phyloP scores from a whole-genome alignment of 2,329 filamentous ascomycete species.

The Penicillium sclerotiorum region DNA sequence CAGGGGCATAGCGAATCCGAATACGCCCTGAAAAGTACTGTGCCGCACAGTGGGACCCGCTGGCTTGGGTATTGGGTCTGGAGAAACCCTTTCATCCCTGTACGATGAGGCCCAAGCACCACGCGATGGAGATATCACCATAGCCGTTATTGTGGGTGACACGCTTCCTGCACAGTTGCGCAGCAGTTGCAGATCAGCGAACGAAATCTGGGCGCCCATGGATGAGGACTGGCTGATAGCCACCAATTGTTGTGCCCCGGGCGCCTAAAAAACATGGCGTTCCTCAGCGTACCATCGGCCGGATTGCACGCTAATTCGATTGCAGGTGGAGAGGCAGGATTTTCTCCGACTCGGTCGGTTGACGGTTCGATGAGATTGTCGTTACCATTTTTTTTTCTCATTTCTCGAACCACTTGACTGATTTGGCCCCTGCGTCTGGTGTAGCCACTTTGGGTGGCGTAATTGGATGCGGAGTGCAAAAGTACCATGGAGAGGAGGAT shows the following conservation, averaged over 20 bases:
- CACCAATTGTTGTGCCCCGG: constrained; percentile 7
- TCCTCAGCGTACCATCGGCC: constrained; percentile 13
- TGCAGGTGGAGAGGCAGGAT: neutral
- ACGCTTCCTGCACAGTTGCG: constrained; percentile 11
- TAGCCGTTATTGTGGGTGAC: constrained; percentile 1
- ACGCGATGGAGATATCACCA: neutral
- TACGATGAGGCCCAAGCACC: constrained; percentile 12
- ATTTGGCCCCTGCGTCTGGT: constrained; percentile 15
- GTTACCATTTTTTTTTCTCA: constrained; percentile 12
- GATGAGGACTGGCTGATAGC: neutral
- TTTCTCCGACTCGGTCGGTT: neutral
- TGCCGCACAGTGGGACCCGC: constrained; percentile 20
- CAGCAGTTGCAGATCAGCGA: constrained; percentile 7
- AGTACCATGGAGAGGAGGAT: constrained; percentile 4
- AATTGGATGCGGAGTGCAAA: constrained; percentile 4
- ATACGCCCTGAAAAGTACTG: constrained; percentile 8
- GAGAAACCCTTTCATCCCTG: constrained; percentile 13
- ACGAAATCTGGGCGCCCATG: constrained; percentile 8
- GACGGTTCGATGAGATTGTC: constrained; percentile 10
- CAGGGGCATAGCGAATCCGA: constrained; percentile 17
- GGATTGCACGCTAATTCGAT: constrained; percentile 3
- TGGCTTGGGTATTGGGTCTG: constrained; percentile 18
- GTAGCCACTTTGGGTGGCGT: constrained; percentile 18
- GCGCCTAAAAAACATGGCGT: constrained; percentile 21
- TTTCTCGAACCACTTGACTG: constrained; percentile 17